Percentiles rank a stretch among this genome's conserved stretches.
These are phyloP conservation scores for Strobilomyces echinocephalus DNA, from an alignment of 768 basidiomycete genomes.

Conservation along the genomic window DNA sequence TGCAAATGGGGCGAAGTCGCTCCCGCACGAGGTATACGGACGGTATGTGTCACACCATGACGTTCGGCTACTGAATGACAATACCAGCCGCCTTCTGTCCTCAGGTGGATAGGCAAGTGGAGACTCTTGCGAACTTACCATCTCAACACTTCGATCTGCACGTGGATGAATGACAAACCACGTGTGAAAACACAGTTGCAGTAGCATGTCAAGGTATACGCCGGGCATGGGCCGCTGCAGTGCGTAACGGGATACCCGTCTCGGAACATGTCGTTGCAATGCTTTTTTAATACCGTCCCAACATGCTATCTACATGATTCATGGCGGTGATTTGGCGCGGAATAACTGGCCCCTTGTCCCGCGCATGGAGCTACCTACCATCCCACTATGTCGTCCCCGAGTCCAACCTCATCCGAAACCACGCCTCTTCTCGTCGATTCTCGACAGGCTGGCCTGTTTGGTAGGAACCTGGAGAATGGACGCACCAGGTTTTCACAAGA, in stretches of 20 bases:
- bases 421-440: constrained; percentile 8
- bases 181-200: background rate
- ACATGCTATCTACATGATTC: background rate
- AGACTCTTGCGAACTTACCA: background rate
- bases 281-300: background rate
- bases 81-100: no score
- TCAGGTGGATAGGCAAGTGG: no score
- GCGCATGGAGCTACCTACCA: background rate
- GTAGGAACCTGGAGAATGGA: background rate
- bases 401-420: constrained; percentile 6
- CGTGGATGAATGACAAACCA: no score
- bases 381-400: constrained; percentile 11
- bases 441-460: background rate
- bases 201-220: background rate
- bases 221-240: background rate
- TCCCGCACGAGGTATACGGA: background rate
- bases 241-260: background rate
- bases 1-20: background rate
- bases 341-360: background rate
- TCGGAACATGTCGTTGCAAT: constrained; percentile 1
- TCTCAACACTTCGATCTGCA: background rate
- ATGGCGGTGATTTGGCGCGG: background rate
- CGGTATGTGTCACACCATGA: background rate
- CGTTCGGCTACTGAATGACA: background rate
- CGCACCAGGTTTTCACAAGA: constrained; percentile 8